These are phyloP conservation scores for Trametes coccinea DNA, from an alignment of 768 basidiomycete species.

Conservation along the genomic window DNA sequence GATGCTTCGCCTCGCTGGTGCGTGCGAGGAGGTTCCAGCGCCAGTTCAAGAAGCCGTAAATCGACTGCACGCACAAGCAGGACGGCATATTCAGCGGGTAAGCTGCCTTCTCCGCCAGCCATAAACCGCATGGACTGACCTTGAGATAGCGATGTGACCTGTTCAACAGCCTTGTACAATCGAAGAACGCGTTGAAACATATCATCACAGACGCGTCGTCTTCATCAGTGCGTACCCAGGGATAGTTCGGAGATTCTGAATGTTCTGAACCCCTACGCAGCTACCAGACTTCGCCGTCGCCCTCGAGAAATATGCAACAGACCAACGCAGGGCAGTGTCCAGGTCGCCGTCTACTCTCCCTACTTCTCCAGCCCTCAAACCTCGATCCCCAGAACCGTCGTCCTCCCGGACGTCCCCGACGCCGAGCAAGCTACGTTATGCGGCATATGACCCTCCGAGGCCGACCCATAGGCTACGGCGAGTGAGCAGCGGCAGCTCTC, in stretches of 20 bases:
- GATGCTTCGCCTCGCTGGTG: conserved; percentile 66
- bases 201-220: conserved; percentile 52
- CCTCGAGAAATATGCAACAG: conserved; percentile 38
- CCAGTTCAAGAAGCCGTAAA: conserved; percentile 45
- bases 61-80: conserved; percentile 43
- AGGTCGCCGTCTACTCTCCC: conserved; percentile 10
- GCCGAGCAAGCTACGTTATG: conserved; percentile 61
- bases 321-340: neutral
- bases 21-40: conserved; percentile 55
- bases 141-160: conserved; percentile 64
- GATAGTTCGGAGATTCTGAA: neutral
- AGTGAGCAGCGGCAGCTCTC: conserved; percentile 39
- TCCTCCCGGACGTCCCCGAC: conserved; percentile 31
- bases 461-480: conserved; percentile 47
- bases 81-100: conserved; percentile 62
- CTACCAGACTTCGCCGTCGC: conserved; percentile 69
- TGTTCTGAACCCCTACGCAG: conserved; percentile 37
- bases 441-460: conserved; percentile 67
- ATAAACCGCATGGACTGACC: neutral
- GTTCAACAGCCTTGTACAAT: conserved; percentile 51
- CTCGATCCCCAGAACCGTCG: conserved; percentile 21
- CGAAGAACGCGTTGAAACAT: conserved; percentile 46
- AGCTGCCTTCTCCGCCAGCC: conserved; percentile 5
- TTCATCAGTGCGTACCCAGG: conserved; percentile 49
- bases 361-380: conserved; percentile 11